Percentiles rank a stretch among this genome's conserved stretches.
Conservation (phyloP, 2,329 filamentous ascomycete species). For the Arthroderma sp. region DNA sequence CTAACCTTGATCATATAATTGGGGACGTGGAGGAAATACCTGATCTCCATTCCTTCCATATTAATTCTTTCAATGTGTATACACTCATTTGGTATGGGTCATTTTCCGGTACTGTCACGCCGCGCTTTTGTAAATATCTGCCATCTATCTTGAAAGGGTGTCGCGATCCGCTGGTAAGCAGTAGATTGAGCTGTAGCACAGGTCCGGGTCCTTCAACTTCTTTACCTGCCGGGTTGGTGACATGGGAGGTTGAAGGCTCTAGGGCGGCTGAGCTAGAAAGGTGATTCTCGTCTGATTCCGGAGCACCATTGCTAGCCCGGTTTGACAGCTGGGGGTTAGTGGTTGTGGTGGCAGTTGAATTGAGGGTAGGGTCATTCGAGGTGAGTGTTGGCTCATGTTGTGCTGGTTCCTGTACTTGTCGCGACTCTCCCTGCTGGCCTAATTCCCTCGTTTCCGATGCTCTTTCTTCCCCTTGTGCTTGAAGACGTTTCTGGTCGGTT, state of each 20-base stretch:
- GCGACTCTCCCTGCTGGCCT: too few relatives aligned
- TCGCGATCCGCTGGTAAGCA: conserved; percentile 67
- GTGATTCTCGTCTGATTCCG: neutral
- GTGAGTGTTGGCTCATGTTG: too few relatives aligned
- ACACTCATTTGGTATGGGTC: conserved; percentile 86
- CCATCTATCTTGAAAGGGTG: conserved; percentile 86
- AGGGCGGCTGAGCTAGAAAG: neutral
- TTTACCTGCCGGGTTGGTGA: too few relatives aligned
- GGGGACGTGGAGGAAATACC: conserved; percentile 30
- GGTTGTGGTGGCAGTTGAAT: too few relatives aligned
- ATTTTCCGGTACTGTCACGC: conserved; percentile 59
- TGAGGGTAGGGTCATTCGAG: too few relatives aligned
- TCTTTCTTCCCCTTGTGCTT: too few relatives aligned
- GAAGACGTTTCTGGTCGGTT: too few relatives aligned
- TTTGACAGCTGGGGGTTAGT: too few relatives aligned
- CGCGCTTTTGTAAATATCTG: conserved; percentile 68
- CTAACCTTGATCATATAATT: neutral
- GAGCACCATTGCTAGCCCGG: too few relatives aligned
- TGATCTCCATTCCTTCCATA: conserved; percentile 80
- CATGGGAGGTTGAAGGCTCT: neutral
- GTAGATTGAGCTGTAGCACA: conserved; percentile 29
- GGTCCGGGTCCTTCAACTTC: neutral
- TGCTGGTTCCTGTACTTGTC: too few relatives aligned
- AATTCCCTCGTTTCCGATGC: too few relatives aligned
- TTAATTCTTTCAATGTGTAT: conserved; percentile 87